Base-by-base conservation (phyloP, 23 red algal genomes). In the Gracilaria gracilis region DNA sequence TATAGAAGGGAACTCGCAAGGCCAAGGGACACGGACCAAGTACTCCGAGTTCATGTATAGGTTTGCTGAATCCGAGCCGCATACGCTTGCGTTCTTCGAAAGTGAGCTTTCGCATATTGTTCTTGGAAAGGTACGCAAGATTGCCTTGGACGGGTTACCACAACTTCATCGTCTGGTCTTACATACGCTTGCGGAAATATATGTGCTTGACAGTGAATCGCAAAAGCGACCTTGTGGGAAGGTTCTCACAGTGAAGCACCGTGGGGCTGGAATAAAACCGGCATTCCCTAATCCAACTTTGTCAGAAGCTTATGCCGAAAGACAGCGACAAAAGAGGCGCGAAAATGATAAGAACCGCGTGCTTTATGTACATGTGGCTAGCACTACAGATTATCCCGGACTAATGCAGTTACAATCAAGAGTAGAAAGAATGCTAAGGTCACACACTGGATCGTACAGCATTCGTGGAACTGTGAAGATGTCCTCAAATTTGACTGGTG, bases 151-250 rank as follows among this genome's bases (percentile, higher is more conserved):
- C 31, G 82, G 70, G 24, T 57, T 94, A 28, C 83, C 91, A 9
- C 91, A 85, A 29, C 59, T 81, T 19, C 74, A 81, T 66, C 67
- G 91, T 40, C 50, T 94, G 19, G 80, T 87, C 2, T 40, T 87
- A 81, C 91, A 94, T 54, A 72, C 81, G 8, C 82, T 94, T 44
- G 91, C 71, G 2, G 50, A 65, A 21, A 2, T 71, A n/a, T 86
- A 94, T 25, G 57, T 37, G 34, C 70, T 94, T 9, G 91, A 94
- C 12, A 77, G 80, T 9, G 69, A 85, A 15, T 94, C 91, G 61
- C 39, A 70, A 19, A 71, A 82, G 21, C 38, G 49, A n/a, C 2
- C 64, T 15, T 25, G 24, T 14, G 47, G 31, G 1, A 64, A 69
- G 9, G 55, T 33, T 14, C 64, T 86, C 33, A 58, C 53, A 57